Evolutionary conservation across 305 asterid species (phyloP).

Genomic region (Solanum hybrid): DNA sequence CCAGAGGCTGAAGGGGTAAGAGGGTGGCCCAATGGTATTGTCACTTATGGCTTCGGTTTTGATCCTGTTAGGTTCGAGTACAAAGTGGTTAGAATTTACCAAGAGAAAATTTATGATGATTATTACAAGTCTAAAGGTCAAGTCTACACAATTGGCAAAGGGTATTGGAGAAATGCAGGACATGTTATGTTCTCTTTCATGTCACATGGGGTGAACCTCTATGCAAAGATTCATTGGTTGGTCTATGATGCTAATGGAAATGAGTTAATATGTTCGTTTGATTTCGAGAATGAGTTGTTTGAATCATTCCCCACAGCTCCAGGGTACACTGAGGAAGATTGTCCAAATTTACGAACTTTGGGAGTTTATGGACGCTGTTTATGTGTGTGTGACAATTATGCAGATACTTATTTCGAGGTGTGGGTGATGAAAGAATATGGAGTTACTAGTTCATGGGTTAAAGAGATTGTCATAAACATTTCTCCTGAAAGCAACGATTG

Average conservation of each 20-base stretch:
- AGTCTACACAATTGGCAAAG: neutral
- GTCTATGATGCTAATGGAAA: constrained; percentile 16
- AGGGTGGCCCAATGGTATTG: constrained; percentile 21
- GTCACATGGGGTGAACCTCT: neutral
- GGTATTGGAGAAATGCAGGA: neutral
- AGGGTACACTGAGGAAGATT: neutral
- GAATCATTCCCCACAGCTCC: constrained; percentile 24
- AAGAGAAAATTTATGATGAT: constrained; percentile 14
- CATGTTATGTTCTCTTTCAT: neutral
- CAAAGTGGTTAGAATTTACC: constrained; percentile 43
- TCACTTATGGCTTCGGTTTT: constrained; percentile 40
- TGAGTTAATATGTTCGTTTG: constrained; percentile 31
- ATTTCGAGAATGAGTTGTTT: constrained; percentile 34
- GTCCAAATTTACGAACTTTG: constrained; percentile 26
- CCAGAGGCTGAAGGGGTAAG: constrained; percentile 16
- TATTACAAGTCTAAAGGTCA: neutral
- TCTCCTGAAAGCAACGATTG: constrained; percentile 16
- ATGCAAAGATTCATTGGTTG: constrained; percentile 32
- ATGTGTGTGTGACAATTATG: constrained; percentile 29
- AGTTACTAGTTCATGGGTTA: constrained; percentile 32
- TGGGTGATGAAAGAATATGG: constrained; percentile 65
- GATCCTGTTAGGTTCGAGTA: constrained; percentile 13
- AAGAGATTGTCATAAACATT: constrained; percentile 27
- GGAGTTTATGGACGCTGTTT: constrained; percentile 26
- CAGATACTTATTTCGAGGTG: constrained; percentile 10